Base-by-base conservation (phyloP, 768 basidiomycete genomes). In the Mrakia frigida region DNA sequence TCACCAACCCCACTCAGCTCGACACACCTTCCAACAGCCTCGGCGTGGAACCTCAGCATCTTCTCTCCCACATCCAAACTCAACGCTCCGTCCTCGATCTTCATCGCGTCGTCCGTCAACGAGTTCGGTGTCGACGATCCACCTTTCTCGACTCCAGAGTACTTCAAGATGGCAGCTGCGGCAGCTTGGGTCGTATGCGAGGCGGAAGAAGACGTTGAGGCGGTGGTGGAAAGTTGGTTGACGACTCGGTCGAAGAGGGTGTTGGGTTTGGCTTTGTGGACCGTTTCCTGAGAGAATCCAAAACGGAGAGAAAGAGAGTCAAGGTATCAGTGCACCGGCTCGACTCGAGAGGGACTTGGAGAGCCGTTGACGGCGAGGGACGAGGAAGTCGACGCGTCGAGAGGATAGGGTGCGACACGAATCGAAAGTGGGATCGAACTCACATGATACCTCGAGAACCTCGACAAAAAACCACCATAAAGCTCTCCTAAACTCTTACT, bases 21-120 rank as follows among this genome's bases (percentile, higher is more conserved):
- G 16, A 95, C 92, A 79, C 93, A 95, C 80, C 97, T 86, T 6
- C 97, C 96, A 39, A 97, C 90, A 6, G 94, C 93, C 82, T 99
- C 97, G 2, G 97, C 96, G 83, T 99, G 97, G 94, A 96, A 98
- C 82, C 90, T 92, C 23, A 98, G 85, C 90, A 98, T 94, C 80
- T 87, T 90, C 85, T 96, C 94, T 2, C 94, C 92, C 14, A 89
- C 85, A 56, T 89, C 88, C 3, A 97, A 84, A 65, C 85, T 90
- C 50, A 98, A 84, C 43, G 89, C 80, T 16, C 96, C 96, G 81
- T 98, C 96, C 78, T 91, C 90, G 73, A 93, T 91, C 56, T 69
- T 53, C 21, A 79, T 67, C 25, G 81, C 77, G 28, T 65, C 70
- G 33, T 73, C 72, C 39, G 82, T 84, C 23, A 84, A 78, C 77